Conservation (phyloP, 179 eudicot genomes). For the Beta macrorhiza region DNA sequence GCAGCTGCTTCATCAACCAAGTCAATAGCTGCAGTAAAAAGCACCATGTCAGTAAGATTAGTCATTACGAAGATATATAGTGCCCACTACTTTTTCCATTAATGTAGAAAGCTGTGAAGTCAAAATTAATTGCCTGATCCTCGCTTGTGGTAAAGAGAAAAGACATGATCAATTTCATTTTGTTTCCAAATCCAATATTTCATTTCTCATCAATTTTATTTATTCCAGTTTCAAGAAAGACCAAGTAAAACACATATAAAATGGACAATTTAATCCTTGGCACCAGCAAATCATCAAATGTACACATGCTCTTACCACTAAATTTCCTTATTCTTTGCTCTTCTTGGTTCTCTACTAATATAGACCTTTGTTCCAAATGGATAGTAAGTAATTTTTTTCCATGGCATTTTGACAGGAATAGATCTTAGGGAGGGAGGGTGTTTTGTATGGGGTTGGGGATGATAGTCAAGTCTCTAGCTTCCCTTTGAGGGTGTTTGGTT, state of each 20-base stretch:
- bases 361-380: not conserved
- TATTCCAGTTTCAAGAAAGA: not conserved
- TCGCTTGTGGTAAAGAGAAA: not conserved
- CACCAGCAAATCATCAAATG: not conserved
- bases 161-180: not conserved
- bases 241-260: not conserved
- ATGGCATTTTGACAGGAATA: not conserved
- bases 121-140: not conserved
- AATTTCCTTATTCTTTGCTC: not conserved
- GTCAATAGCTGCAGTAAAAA: slow-evolving; percentile 73
- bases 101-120: not conserved
- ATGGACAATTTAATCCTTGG: not conserved
- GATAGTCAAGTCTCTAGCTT: too few relatives aligned
- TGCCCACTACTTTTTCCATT: not conserved
- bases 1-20: slow-evolving; percentile 99
- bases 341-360: not conserved
- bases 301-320: not conserved
- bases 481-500: too few relatives aligned
- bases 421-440: not conserved
- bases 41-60: slow-evolving; percentile 15
- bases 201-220: not conserved
- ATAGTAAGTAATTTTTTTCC: not conserved
- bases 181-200: not conserved
- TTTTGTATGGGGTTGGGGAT: too few relatives aligned
- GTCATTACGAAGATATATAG: not conserved